Base-by-base conservation (phyloP, 306 rosid genomes). In the Corylus heterophylla region DNA sequence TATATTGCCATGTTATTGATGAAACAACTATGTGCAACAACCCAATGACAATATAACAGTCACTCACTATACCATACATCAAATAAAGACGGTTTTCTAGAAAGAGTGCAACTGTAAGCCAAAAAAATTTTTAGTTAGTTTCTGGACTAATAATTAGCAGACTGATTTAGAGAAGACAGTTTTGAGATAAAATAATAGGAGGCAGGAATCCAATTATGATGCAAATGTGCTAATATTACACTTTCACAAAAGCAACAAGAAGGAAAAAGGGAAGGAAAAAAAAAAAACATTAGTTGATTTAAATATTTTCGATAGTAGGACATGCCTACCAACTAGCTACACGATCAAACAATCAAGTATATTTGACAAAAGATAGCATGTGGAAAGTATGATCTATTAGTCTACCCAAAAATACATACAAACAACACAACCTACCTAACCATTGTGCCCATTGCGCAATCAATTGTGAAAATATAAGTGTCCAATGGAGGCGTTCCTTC, bases 371-470 rank as follows among this genome's bases (percentile, higher is more conserved):
- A 45, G 63, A 42, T 13, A 7, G 51, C 37, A 1, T 49, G 25
- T 9, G 25, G 16, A 49, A 50, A 61, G 22, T 10, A 10, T 12
- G 6, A 78, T 37, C 45, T 8, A 25, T 8, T 17, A 51, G 67
- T 44, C 5, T 69, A 81, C 69, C 76, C 50, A 83, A 69, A 77
- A 74, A 81, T 68, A 13, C 59, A 37, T 55, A 42, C 55, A 16
- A 20, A 77, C 73, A 73, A 44, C 78, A 56, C 20, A 48, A 62
- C 47, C 66, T 88, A 95, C 99, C 99, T 80, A 95, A 86, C 97
- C 93, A 90, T 35, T 89, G 97, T 11, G 96, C 94, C 99, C 99
- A 95, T 79, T 91, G 94, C 6, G 90, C 88, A 80, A 95, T 89
- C 80, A 93, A 80, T 75, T 89, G 91, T 54, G 99, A 91, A 77